These are phyloP conservation scores for Pleurozium schreberi DNA, from an alignment of 225 moss, liverwort and hornwort species.

Conservation along the genomic window DNA sequence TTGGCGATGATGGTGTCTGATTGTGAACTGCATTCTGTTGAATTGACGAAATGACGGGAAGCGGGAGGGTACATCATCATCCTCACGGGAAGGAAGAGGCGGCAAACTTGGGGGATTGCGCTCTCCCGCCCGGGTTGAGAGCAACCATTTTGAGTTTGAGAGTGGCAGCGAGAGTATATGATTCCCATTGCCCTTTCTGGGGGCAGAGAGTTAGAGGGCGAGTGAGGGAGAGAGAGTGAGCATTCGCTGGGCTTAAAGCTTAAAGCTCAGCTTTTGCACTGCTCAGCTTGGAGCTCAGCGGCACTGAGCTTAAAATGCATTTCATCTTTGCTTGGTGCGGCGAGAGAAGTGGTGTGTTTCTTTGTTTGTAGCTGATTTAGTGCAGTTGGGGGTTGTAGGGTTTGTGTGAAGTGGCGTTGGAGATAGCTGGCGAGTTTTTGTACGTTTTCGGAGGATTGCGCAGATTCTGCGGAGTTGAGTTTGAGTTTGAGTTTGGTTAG, in stretches of 20 bases:
- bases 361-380: neutral
- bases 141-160: neutral
- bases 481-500: neutral
- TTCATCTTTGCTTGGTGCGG: neutral
- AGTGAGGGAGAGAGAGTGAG: neutral
- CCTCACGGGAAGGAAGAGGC: neutral
- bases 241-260: fast-evolving
- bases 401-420: neutral
- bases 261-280: too few species aligned
- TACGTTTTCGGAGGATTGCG: neutral
- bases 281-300: neutral
- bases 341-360: too few species aligned
- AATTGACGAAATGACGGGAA: neutral
- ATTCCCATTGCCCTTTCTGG: neutral
- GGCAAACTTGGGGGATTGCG: neutral
- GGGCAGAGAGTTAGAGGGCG: neutral
- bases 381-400: neutral
- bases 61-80: neutral
- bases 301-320: neutral
- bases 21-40: neutral
- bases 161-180: neutral
- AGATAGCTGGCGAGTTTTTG: neutral
- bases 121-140: neutral
- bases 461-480: neutral
- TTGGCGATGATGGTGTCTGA: neutral